A percentile compares a stretch with the other conserved stretches of the same genome.
Conservation (phyloP, 305 asterid species). For the Fraxinus angustifolia region DNA sequence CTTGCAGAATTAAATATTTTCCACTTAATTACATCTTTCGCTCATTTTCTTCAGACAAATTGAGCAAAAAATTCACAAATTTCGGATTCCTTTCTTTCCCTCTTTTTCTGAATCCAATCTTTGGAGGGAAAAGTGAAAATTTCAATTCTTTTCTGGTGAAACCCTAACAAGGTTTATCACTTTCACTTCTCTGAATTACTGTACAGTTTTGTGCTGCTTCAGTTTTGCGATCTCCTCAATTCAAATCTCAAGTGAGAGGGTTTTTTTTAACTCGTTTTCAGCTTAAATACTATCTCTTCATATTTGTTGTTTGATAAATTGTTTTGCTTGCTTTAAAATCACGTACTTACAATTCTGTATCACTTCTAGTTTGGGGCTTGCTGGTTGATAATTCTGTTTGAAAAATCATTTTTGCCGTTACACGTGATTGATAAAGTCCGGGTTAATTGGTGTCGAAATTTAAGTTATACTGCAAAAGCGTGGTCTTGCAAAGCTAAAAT, state of each 20-base stretch:
- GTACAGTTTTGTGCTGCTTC: conserved; percentile 9
- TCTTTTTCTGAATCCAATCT: conserved; percentile 37
- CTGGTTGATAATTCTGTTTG: conserved; percentile 28
- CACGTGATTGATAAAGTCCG: background rate
- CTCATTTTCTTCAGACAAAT: conserved; percentile 25
- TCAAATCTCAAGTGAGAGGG: conserved; percentile 29
- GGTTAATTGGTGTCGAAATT: background rate
- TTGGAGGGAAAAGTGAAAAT: conserved; percentile 52
- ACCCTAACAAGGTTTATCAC: background rate
- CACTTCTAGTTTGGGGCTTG: conserved; percentile 26
- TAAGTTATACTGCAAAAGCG: background rate
- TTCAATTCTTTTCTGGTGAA: conserved; percentile 21
- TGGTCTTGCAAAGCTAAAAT: background rate
- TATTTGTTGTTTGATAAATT: conserved; percentile 7
- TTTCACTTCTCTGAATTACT: conserved; percentile 19
- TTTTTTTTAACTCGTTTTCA: conserved; percentile 13
- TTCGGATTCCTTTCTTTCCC: conserved; percentile 42
- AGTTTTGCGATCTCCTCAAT: background rate
- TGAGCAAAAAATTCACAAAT: conserved; percentile 23
- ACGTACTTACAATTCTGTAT: conserved; percentile 27
- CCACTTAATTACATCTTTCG: conserved; percentile 19
- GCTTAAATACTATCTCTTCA: background rate
- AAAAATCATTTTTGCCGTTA: background rate
- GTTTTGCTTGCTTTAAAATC: background rate
- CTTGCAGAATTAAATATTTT: conserved; percentile 19